A percentile compares a stretch with the other conserved stretches of the same genome.
Conservation (phyloP, 1,284 basidiomycete species). For the Fomitopsis palustris region DNA sequence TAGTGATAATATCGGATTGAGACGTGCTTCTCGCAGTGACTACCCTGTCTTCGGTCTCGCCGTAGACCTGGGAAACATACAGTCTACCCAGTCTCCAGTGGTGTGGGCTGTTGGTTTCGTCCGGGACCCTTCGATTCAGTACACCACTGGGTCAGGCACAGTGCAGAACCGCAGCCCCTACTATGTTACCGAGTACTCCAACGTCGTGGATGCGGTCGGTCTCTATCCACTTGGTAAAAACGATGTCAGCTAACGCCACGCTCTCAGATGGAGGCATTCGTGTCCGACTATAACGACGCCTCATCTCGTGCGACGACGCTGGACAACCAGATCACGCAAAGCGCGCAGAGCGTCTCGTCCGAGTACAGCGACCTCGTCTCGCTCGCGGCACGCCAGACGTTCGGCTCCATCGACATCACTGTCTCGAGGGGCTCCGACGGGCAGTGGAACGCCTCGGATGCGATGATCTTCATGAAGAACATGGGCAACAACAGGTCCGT, state of each 20-base stretch:
- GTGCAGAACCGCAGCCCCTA: slow-evolving; percentile 23
- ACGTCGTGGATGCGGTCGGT: slow-evolving; percentile 17
- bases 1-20: background rate
- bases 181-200: slow-evolving; percentile 19
- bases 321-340: slow-evolving; percentile 21
- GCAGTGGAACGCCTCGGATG: slow-evolving; percentile 33
- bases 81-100: slow-evolving; percentile 14
- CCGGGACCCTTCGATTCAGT: slow-evolving; percentile 21
- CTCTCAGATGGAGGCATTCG: slow-evolving; percentile 12
- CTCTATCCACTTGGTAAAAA: background rate
- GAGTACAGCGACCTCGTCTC: slow-evolving; percentile 40
- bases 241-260: background rate
- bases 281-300: slow-evolving; percentile 22
- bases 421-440: slow-evolving; percentile 29
- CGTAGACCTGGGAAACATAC: slow-evolving; percentile 20
- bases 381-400: slow-evolving; percentile 38
- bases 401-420: slow-evolving; percentile 37
- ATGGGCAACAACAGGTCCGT: slow-evolving; percentile 16
- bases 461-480: slow-evolving; percentile 45
- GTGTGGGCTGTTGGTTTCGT: slow-evolving; percentile 23
- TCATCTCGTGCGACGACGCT: slow-evolving; percentile 18
- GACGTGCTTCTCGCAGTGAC: slow-evolving; percentile 1
- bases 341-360: slow-evolving; percentile 18
- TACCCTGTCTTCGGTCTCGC: slow-evolving; percentile 19
- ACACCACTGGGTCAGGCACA: slow-evolving; percentile 14